Evolutionary conservation across 352 stramenopile species (phyloP), one percentile per base, ranked within the genome.

Genomic region (Peronosclerospora sorghi): DNA sequence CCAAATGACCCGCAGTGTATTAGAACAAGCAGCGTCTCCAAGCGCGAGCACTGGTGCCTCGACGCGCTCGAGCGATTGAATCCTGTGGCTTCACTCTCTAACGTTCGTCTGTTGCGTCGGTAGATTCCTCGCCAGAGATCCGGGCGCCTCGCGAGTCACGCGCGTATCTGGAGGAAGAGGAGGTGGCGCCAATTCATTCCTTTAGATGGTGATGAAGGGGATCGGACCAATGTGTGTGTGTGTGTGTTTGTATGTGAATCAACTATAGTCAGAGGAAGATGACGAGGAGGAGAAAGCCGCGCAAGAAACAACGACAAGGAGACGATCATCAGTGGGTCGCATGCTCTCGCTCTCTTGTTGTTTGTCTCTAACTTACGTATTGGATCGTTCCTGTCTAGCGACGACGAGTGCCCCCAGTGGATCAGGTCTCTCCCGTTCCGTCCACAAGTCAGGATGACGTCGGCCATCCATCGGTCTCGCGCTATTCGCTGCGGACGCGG

Each of bases 401-500:
- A 39, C 59, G 59, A 41, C 47, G 62, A 15, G 37, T 49, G 24
- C 38, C 47, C 1, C 17, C 51, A 23, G 4, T 62, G 24, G 32
- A 53, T 10, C 26, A 45, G 10, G 26, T 27, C 8, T 59, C 46
- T 41, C 51, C 40, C 3, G 41, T 35, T 28, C 36, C 30, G 2
- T 43, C 45, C 12, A 37, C 28, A 5, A 21, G 30, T 8, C 35
- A 29, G 0, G 47, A 54, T 24, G 48, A 58, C 5, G 35, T 19
- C 14, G 45, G 44, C 34, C 52, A 47, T 17, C 44, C 46, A 4
- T 48, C 52, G 0, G 32, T 44, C 14, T 54, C 45, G n/a, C 68
- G 68, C 14, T 83, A 83, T 23, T 54, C 68, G 21, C 64, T 87
- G 14, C 75, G 75, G 15, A 62, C 73, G 34, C 68, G 75, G 0